Evolutionary conservation across 306 rosid species (phyloP).

Genomic region (Boehmeria nivea): DNA sequence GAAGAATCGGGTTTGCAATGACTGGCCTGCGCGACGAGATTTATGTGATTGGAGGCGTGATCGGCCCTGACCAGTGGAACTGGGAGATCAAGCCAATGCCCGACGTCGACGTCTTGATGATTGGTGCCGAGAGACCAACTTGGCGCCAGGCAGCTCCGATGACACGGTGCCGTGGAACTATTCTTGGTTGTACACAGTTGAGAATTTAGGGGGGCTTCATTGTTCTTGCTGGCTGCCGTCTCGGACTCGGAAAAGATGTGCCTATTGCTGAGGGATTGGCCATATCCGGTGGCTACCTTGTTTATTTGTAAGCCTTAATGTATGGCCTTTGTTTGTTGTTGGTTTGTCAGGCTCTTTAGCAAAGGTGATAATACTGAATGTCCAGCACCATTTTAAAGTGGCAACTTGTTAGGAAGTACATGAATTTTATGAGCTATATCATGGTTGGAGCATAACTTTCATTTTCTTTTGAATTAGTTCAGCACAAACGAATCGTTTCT

Average conservation of each 20-base stretch:
- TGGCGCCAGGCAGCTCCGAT: constrained; percentile 83
- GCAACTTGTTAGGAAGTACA: too few species aligned
- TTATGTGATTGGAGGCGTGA: constrained; percentile 82
- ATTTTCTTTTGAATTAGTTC: too few species aligned
- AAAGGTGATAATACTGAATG: too few species aligned
- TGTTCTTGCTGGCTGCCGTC: constrained; percentile 19
- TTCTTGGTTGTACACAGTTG: constrained; percentile 82
- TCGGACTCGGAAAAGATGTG: too few species aligned
- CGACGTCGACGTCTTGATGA: constrained; percentile 69
- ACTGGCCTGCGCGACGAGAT: constrained; percentile 61
- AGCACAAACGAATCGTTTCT: too few species aligned
- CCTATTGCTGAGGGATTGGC: constrained; percentile 26
- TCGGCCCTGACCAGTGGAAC: constrained; percentile 73
- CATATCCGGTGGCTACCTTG: constrained; percentile 32
- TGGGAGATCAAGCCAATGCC: constrained; percentile 78
- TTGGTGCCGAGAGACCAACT: constrained; percentile 69
- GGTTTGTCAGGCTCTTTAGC: too few species aligned
- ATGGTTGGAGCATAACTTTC: too few species aligned
- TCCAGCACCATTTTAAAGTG: too few species aligned
- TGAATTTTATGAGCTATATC: too few species aligned
- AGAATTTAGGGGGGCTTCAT: constrained; percentile 59
- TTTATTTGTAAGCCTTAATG: constrained; percentile 39
- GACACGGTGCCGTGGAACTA: constrained; percentile 85
- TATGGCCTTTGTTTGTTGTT: too few species aligned
- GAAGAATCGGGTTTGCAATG: constrained; percentile 88